A percentile compares a stretch with the other conserved stretches of the same genome.
These are phyloP conservation scores for Verticillium nubilum DNA, from an alignment of 2,329 filamentous ascomycete genomes.

Conservation along the genomic window DNA sequence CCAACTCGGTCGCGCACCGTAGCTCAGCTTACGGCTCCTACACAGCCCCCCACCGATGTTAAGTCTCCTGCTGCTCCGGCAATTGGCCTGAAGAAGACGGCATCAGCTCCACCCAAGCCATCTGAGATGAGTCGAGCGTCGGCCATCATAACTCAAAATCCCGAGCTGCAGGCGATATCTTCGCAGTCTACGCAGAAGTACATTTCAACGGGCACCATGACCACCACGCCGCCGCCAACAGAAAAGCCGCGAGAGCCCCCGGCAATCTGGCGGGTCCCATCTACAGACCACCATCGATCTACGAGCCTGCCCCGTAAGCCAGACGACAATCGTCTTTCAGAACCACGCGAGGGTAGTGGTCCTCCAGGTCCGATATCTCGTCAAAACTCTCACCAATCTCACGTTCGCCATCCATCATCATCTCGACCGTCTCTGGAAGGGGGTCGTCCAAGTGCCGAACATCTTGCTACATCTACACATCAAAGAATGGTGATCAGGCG, in stretches of 20 bases:
- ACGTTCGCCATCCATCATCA: constrained; percentile 38
- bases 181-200: constrained; percentile 35
- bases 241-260: constrained; percentile 36
- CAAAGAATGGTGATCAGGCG: constrained; percentile 41
- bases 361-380: constrained; percentile 1
- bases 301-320: constrained; percentile 20
- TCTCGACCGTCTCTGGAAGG: constrained; percentile 67
- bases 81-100: constrained; percentile 23
- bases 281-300: constrained; percentile 18
- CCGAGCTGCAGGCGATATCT: constrained; percentile 54
- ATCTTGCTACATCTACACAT: constrained; percentile 39
- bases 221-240: constrained; percentile 51
- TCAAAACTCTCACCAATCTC: constrained; percentile 3
- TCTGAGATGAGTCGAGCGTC: constrained; percentile 54
- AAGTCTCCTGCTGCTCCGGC: constrained; percentile 9
- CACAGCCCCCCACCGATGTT: constrained; percentile 20
- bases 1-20: constrained; percentile 8
- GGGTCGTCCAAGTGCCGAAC: constrained; percentile 59
- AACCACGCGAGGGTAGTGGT: constrained; percentile 19
- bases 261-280: constrained; percentile 12
- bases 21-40: constrained; percentile 18
- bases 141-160: constrained; percentile 57
- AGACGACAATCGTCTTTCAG: constrained; percentile 9
- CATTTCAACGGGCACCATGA: constrained; percentile 73
- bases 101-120: constrained; percentile 34